These are phyloP conservation scores for Torulaspora gathmanii DNA, from an alignment of 805 yeast species.

Conservation along the genomic window DNA sequence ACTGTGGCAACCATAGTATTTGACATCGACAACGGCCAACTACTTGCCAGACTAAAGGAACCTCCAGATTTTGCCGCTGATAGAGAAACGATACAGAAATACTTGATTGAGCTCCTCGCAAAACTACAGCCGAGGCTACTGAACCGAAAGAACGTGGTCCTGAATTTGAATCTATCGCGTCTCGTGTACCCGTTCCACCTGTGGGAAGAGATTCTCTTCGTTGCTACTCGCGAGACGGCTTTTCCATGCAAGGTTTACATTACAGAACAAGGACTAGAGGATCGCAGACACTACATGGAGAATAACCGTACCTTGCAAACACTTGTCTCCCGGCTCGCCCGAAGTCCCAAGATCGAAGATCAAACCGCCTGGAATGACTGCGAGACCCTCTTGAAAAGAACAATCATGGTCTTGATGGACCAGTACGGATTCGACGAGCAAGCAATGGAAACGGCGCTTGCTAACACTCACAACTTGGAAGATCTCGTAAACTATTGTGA, in stretches of 20 bases:
- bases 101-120: background rate
- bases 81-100: background rate
- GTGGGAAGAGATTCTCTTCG: conserved; percentile 9
- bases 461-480: conserved; percentile 6
- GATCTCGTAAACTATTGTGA: conserved; percentile 1
- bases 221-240: background rate
- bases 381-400: conserved; percentile 6
- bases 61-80: background rate
- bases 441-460: conserved; percentile 1
- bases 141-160: background rate
- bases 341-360: background rate
- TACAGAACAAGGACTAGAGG: conserved; percentile 3
- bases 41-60: background rate
- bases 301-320: conserved; percentile 3
- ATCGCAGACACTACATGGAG: conserved; percentile 3
- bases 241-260: conserved; percentile 8
- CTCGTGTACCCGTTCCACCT: conserved; percentile 2
- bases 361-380: background rate
- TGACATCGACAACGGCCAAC: background rate
- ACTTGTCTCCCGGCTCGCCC: background rate
- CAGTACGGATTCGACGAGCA: conserved; percentile 3
- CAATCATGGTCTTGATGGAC: background rate
- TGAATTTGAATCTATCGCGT: conserved; percentile 1
- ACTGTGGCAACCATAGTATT: background rate
- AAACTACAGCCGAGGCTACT: background rate